Conservation (phyloP, 2,329 filamentous ascomycete species). For the Diaporthe sp. region DNA sequence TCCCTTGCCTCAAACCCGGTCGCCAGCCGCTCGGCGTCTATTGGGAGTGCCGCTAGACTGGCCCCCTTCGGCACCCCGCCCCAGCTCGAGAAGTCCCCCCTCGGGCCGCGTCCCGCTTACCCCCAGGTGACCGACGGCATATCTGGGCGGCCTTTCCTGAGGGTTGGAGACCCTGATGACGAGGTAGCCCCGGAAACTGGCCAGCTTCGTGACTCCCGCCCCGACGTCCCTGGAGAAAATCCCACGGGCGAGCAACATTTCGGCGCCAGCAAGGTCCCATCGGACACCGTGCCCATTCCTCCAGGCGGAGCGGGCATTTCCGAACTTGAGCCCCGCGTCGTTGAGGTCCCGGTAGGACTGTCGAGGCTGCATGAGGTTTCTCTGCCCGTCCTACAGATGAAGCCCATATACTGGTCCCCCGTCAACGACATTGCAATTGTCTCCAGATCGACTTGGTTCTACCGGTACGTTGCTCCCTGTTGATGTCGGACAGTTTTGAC, state of each 20-base stretch:
- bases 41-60: conserved; percentile 21
- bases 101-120: conserved; percentile 41
- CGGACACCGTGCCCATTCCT: background rate
- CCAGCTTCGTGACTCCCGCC: background rate
- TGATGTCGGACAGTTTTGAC: background rate
- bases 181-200: conserved; percentile 15
- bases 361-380: conserved; percentile 92
- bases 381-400: conserved; percentile 87
- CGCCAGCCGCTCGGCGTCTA: conserved; percentile 28
- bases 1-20: conserved; percentile 35
- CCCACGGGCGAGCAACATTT: background rate
- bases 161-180: conserved; percentile 53
- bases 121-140: conserved; percentile 63
- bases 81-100: conserved; percentile 45
- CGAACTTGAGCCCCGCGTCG: conserved; percentile 43
- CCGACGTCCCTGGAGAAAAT: background rate
- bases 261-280: background rate
- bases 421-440: conserved; percentile 90
- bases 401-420: conserved; percentile 97
- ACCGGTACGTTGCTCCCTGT: conserved; percentile 68
- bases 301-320: background rate
- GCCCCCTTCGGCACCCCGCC: conserved; percentile 30
- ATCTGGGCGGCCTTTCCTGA: conserved; percentile 67
- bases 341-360: conserved; percentile 85
- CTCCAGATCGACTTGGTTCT: conserved; percentile 94